Percentiles rank a stretch among this genome's conserved stretches.
These are phyloP conservation scores for Wallacemonas sp. DNA, from an alignment of 208 protist species.

Conservation along the genomic window DNA sequence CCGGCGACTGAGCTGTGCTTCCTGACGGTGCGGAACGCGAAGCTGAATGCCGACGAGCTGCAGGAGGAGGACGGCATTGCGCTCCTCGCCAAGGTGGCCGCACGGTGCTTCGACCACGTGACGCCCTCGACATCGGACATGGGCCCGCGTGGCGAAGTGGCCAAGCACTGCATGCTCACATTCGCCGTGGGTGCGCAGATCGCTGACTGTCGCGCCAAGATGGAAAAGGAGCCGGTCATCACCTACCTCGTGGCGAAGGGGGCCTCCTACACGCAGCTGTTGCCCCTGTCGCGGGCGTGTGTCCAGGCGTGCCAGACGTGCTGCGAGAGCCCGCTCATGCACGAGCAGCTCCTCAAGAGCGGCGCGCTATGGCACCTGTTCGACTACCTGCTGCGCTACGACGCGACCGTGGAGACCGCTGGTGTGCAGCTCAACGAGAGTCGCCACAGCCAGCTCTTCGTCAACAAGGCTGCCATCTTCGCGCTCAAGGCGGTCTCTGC, in stretches of 20 bases:
- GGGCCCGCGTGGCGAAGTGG: slow-evolving; percentile 40
- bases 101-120: slow-evolving; percentile 77
- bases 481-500: slow-evolving; percentile 68
- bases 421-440: slow-evolving; percentile 63
- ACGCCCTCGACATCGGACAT: slow-evolving; percentile 26
- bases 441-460: slow-evolving; percentile 81
- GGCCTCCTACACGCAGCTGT: slow-evolving; percentile 60
- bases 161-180: slow-evolving; percentile 73
- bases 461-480: slow-evolving; percentile 69
- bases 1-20: slow-evolving; percentile 88
- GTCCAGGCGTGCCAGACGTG: slow-evolving; percentile 75
- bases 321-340: slow-evolving; percentile 59
- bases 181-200: slow-evolving; percentile 77
- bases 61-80: slow-evolving; percentile 90
- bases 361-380: slow-evolving; percentile 90
- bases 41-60: slow-evolving; percentile 94
- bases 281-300: slow-evolving; percentile 68
- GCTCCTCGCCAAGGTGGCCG: slow-evolving; percentile 62
- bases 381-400: slow-evolving; percentile 85
- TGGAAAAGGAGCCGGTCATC: slow-evolving; percentile 52
- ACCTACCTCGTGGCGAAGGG: slow-evolving; percentile 59
- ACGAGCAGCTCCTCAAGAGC: slow-evolving; percentile 53
- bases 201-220: slow-evolving; percentile 63
- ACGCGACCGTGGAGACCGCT: slow-evolving; percentile 83
- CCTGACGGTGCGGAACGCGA: slow-evolving; percentile 87